phyloP scores from a whole-genome alignment of 2,329 filamentous ascomycete species.

The Falciphora oryzae region DNA sequence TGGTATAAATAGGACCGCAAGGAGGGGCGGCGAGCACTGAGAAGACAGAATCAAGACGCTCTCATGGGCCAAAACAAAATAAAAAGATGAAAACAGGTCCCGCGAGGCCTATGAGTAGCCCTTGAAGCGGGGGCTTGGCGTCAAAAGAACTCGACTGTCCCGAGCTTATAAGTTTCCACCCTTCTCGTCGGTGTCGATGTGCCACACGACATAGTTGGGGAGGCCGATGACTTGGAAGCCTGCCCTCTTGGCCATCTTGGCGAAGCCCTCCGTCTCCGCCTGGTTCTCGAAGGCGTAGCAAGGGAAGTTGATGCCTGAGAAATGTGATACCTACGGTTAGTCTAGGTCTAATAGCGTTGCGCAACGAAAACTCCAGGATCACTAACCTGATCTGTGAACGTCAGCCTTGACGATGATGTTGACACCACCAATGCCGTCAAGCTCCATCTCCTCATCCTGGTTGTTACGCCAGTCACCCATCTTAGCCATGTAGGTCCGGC shows the following conservation, averaged over 20 bases:
- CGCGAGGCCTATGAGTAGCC: neutral
- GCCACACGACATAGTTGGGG: slow-evolving; percentile 98
- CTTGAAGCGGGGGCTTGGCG: too few species aligned
- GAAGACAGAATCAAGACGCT: neutral
- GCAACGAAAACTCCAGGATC: neutral
- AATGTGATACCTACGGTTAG: neutral
- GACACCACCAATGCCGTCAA: slow-evolving; percentile 94
- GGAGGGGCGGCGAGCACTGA: neutral
- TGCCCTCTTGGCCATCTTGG: slow-evolving; percentile 95
- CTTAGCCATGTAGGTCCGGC: slow-evolving; percentile 79
- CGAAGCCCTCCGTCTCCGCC: slow-evolving; percentile 97
- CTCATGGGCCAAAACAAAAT: neutral
- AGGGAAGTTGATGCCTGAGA: slow-evolving; percentile 88
- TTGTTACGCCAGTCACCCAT: slow-evolving; percentile 92
- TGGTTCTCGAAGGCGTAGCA: slow-evolving; percentile 97
- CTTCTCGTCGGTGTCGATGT: slow-evolving; percentile 95
- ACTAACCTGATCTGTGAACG: slow-evolving; percentile 80
- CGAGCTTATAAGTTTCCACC: slow-evolving; percentile 61
- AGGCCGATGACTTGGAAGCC: slow-evolving; percentile 89
- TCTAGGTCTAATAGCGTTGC: too few species aligned
- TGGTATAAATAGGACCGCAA: neutral
- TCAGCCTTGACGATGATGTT: slow-evolving; percentile 98
- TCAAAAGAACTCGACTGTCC: neutral
- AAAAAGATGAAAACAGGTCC: neutral
- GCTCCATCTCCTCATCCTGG: slow-evolving; percentile 85